phyloP scores from a whole-genome alignment of 2,329 filamentous ascomycete genomes.

The Incumbomyces delicatus region DNA sequence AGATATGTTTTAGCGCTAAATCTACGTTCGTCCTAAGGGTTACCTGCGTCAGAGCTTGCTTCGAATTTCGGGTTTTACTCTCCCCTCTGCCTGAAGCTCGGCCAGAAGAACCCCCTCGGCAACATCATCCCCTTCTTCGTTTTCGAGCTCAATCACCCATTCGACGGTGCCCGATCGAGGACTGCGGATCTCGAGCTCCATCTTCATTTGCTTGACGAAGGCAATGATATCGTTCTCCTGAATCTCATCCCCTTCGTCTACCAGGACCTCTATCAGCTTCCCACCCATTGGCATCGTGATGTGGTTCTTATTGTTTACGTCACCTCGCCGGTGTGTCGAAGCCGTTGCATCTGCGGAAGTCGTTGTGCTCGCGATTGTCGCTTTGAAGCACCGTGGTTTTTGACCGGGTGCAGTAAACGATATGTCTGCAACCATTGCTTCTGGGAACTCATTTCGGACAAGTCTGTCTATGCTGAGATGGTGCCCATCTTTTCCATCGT shows the following conservation, averaged over 20 bases:
- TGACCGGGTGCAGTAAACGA: slow-evolving; percentile 35
- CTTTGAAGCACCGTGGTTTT: slow-evolving; percentile 32
- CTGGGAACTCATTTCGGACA: slow-evolving; percentile 51
- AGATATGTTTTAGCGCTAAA: too few relatives aligned
- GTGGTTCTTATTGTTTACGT: slow-evolving; percentile 41
- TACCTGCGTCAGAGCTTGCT: slow-evolving; percentile 1
- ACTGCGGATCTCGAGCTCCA: slow-evolving; percentile 55
- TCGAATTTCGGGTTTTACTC: not conserved
- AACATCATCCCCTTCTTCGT: slow-evolving; percentile 44
- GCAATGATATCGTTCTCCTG: slow-evolving; percentile 44
- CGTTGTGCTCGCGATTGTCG: slow-evolving; percentile 37
- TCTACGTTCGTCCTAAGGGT: too few relatives aligned
- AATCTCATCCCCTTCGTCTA: slow-evolving; percentile 43
- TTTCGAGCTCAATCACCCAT: slow-evolving; percentile 45
- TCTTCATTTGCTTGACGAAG: slow-evolving; percentile 59
- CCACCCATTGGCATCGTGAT: slow-evolving; percentile 49
- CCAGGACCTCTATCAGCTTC: slow-evolving; percentile 49
- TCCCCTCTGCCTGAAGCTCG: slow-evolving; percentile 32
- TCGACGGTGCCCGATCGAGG: slow-evolving; percentile 37
- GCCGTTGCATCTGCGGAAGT: slow-evolving; percentile 30
- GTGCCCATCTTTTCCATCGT: slow-evolving; percentile 27
- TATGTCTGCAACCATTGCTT: slow-evolving; percentile 44
- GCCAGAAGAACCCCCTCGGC: slow-evolving; percentile 46
- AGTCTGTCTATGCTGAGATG: slow-evolving; percentile 47
- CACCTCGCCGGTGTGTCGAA: slow-evolving; percentile 39